Base-by-base conservation (phyloP, 1,139 yeast species). In the Ogataea hybrid region DNA sequence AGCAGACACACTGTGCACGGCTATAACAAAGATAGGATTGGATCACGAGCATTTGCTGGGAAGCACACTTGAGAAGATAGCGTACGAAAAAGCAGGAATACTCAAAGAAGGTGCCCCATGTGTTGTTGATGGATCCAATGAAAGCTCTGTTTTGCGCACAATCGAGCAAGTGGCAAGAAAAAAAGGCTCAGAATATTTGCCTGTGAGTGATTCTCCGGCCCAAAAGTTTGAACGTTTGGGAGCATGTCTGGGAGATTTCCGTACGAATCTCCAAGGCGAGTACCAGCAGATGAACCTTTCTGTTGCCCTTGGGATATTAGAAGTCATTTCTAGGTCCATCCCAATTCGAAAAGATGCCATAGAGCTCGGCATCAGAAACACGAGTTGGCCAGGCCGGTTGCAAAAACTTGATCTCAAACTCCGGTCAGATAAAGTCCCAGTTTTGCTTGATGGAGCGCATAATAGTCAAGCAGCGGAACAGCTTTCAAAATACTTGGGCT, bases 391-490 rank as follows among this genome's bases (percentile, higher is more conserved):
- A 4, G 84, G 84, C 2, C 63, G 90, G 51, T 62, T 84, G 30
- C 90, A 84, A 50, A 47, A 55, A 1, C 38, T 80, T 2, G 37
- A 46, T 1, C 23, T 60, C 3, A 21, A 45, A 51, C 3, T 62
- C 62, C 25, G 53, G 1, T 45, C 59, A 1, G 51, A 29, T 1
- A 30, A 17, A 3, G 11, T 71, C 2, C 61, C 66, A 1, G 64
- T 83, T 0, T 62, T 88, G 6, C 53, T 89, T 2, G 98, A 92
- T 63, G 98, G 98, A 2, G 97, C 97, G 0, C 98, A 92, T 60
- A 92, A 92, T 58, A 80, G 79, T 15, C 80, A 82, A 50, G 95
- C 97, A 0, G 95, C 96, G 0, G 63, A 67, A 20, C 88, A 84
- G 54, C 67, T 92, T 28, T 75, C 72, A 0, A 64, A 65, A 32